These are phyloP conservation scores for Micractinium conductrix DNA, from an alignment of 139 green algal species.

Conservation along the genomic window DNA sequence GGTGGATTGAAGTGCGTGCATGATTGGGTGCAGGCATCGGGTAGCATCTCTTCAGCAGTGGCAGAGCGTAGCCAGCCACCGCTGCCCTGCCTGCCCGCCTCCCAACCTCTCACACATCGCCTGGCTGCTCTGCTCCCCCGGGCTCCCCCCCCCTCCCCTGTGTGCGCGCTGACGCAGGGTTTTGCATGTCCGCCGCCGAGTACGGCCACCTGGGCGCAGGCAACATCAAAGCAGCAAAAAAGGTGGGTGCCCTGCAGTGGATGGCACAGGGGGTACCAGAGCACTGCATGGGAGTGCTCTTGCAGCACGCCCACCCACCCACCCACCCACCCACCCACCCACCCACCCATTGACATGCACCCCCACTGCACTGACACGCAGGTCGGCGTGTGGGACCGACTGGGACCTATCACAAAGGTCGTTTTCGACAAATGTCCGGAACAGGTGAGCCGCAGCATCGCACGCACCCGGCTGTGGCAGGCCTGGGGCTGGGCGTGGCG, in stretches of 20 bases:
- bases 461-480: no score
- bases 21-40: no score
- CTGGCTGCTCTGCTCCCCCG: no score
- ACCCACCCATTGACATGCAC: neutral
- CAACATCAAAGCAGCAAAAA: constrained; percentile 14
- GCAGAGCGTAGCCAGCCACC: no score
- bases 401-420: constrained; percentile 30
- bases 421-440: constrained; percentile 28
- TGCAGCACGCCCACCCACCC: neutral
- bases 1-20: no score
- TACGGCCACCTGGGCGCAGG: constrained; percentile 3
- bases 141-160: no score
- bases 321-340: neutral
- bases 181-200: constrained; percentile 21
- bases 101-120: no score
- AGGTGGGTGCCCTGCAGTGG: neutral
- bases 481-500: no score
- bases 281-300: neutral
- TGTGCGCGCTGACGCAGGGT: neutral
- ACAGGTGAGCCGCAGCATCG: no score
- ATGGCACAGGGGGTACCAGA: no score
- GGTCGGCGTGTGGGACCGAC: constrained; percentile 30
- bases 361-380: neutral
- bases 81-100: no score
- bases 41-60: no score